Percentiles rank a stretch among this genome's conserved stretches.
phyloP scores from a whole-genome alignment of 1,284 basidiomycete genomes.

The Schizopora paradoxa region DNA sequence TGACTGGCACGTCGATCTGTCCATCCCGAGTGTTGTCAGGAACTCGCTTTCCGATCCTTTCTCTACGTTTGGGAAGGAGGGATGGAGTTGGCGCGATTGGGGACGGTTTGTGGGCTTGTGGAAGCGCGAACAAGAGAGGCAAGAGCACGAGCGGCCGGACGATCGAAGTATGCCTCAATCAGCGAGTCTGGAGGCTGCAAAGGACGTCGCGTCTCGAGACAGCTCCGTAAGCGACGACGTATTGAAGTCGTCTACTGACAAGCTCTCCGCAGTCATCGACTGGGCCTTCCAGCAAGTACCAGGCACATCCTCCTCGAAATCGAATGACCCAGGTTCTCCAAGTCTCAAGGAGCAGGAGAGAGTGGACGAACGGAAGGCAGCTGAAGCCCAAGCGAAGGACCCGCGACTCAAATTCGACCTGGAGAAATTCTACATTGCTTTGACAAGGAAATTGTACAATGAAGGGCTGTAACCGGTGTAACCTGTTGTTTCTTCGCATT shows the following conservation, averaged over 20 bases:
- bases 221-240: conserved; percentile 50
- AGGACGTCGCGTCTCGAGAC: too few species aligned
- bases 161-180: conserved; percentile 11
- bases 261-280: conserved; percentile 66
- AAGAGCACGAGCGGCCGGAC: conserved; percentile 22
- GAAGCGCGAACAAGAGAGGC: conserved; percentile 44
- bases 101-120: conserved; percentile 51
- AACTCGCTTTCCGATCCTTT: conserved; percentile 11
- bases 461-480: conserved; percentile 60
- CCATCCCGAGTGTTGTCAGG: conserved; percentile 28
- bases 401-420: conserved; percentile 56
- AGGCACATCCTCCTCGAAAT: conserved; percentile 18
- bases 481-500: too few species aligned
- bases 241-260: conserved; percentile 62
- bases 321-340: conserved; percentile 13
- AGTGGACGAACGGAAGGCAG: conserved; percentile 24
- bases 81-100: conserved; percentile 60
- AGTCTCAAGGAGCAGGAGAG: conserved; percentile 17
- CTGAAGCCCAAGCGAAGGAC: conserved; percentile 37
- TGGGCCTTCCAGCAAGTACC: conserved; percentile 75
- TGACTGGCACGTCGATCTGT: conserved; percentile 49
- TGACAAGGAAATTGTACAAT: conserved; percentile 74
- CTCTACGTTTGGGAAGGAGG: conserved; percentile 31
- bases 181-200: conserved; percentile 26
- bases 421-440: conserved; percentile 71